These are phyloP conservation scores for Suillus ampliporus DNA, from an alignment of 768 basidiomycete species.

Conservation along the genomic window DNA sequence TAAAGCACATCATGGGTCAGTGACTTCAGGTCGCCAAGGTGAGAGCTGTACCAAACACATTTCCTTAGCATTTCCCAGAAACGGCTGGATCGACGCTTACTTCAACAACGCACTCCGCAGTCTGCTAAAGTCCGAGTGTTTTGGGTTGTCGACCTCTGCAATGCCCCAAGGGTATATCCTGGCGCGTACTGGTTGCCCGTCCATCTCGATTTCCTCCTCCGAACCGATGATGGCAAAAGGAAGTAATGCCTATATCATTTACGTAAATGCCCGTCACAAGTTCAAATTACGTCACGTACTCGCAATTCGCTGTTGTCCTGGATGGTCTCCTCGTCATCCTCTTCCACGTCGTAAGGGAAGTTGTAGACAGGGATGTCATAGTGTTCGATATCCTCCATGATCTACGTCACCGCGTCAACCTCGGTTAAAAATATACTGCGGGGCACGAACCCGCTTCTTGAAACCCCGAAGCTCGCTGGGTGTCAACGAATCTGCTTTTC, in stretches of 20 bases:
- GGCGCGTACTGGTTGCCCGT: constrained; percentile 89
- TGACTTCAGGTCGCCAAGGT: constrained; percentile 93
- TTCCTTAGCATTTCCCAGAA: not conserved
- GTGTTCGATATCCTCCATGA: constrained; percentile 99
- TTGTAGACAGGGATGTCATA: constrained; percentile 99
- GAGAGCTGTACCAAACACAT: constrained; percentile 63
- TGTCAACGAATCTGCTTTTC: constrained; percentile 95
- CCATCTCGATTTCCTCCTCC: constrained; percentile 94
- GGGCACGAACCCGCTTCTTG: constrained; percentile 81
- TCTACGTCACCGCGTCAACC: constrained; percentile 50
- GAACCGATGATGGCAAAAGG: constrained; percentile 98
- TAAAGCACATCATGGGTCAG: constrained; percentile 93
- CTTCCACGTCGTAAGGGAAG: constrained; percentile 99
- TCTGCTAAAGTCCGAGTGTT: constrained; percentile 98
- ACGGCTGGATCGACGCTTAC: constrained; percentile 46
- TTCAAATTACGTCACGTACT: constrained; percentile 47
- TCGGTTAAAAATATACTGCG: constrained; percentile 6
- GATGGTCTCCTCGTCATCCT: constrained; percentile 99
- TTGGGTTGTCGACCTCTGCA: constrained; percentile 98
- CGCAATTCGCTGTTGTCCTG: constrained; percentile 96
- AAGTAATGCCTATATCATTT: constrained; percentile 68
- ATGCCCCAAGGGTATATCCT: constrained; percentile 99
- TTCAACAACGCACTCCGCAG: constrained; percentile 90
- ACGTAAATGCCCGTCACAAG: constrained; percentile 14
- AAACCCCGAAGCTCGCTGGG: constrained; percentile 92